Conservation (phyloP, 2,329 filamentous ascomycete species). For the Penicillium polonicum region DNA sequence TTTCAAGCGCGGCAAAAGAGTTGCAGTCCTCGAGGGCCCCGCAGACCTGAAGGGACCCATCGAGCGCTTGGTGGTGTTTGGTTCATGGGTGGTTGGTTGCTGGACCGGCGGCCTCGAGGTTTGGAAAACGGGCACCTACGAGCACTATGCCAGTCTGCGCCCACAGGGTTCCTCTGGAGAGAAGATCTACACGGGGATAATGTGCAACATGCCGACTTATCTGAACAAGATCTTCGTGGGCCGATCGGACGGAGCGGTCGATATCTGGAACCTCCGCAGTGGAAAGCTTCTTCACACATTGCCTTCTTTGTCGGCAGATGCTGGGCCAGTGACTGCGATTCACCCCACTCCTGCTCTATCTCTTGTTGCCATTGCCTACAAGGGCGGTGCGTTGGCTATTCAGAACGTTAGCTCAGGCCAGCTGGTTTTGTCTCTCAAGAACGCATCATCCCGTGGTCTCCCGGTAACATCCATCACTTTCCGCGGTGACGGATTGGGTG, state of each 20-base stretch:
- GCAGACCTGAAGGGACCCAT: conserved; percentile 65
- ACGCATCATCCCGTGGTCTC: conserved; percentile 58
- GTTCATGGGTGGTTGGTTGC: conserved; percentile 85
- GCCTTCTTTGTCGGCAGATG: conserved; percentile 68
- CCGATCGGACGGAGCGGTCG: conserved; percentile 80
- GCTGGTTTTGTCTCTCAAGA: conserved; percentile 66
- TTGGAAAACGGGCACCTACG: conserved; percentile 78
- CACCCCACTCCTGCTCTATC: conserved; percentile 81
- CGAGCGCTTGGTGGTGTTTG: conserved; percentile 75
- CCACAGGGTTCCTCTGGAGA: conserved; percentile 57
- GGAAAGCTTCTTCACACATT: conserved; percentile 89
- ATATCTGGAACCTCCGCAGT: conserved; percentile 96
- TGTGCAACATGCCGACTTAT: conserved; percentile 89
- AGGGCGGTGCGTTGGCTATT: conserved; percentile 72
- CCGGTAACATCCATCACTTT: conserved; percentile 83
- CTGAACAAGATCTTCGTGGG: conserved; percentile 95
- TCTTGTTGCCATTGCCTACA: conserved; percentile 83
- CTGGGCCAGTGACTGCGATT: conserved; percentile 81
- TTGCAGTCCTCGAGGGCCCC: conserved; percentile 71
- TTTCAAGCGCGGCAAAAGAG: conserved; percentile 85
- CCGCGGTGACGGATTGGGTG: conserved; percentile 82
- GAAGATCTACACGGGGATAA: conserved; percentile 70
- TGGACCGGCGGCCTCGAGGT: conserved; percentile 75
- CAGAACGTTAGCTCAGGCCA: conserved; percentile 80
- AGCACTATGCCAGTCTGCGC: conserved; percentile 84